Evolutionary conservation across 768 basidiomycete species (phyloP), one percentile per base, ranked within the genome.

Genomic region (Rossbeevera mucosa): DNA sequence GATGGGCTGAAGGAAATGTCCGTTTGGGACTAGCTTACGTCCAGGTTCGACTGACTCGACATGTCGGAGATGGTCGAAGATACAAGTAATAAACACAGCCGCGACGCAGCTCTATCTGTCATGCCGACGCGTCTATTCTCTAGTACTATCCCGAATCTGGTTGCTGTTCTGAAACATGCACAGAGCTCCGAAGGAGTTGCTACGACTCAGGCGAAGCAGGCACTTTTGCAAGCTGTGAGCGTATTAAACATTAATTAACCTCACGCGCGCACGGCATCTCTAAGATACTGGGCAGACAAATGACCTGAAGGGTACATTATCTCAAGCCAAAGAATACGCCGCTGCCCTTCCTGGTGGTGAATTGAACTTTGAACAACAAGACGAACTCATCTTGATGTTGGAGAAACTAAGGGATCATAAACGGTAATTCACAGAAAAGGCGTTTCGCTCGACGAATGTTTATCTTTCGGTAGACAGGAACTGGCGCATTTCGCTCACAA

Each of bases 261-360:
- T 51, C 36, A n/a, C 13, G 11, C 21, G 21, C 21, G 6, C 7
- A 2, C 21, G 5, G 31, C 28, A 33, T 3, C 48, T 3, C 48
- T 55, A n/a, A 60, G 3, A 24, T 38, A 1, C 22, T 4, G 1
- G 1, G n/a, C 46, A 91, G 88, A 87, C 86, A 24, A 87, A 83
- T 57, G 83, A 85, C 26, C 84, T 88, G 68, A 86, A 82, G 58
- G 80, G 71, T 50, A 64, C 77, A 9, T 60, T 90, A 40, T 65
- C 64, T 21, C 76, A 79, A 42, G 88, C 87, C 0, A 86, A 79
- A 60, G 80, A 84, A 8, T 68, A 80, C 41, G 82, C 85, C 0
- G 60, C 59, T 8, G 68, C 71, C 43, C 71, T 91, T 6, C 84
- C 87, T 0, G 89, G 89, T 2, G 88, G 88, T 7, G 88, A 91